Percentiles rank a stretch among this genome's conserved stretches.
These are phyloP conservation scores for Trypanosoma congolense DNA, from an alignment of 208 protist species.

Conservation along the genomic window DNA sequence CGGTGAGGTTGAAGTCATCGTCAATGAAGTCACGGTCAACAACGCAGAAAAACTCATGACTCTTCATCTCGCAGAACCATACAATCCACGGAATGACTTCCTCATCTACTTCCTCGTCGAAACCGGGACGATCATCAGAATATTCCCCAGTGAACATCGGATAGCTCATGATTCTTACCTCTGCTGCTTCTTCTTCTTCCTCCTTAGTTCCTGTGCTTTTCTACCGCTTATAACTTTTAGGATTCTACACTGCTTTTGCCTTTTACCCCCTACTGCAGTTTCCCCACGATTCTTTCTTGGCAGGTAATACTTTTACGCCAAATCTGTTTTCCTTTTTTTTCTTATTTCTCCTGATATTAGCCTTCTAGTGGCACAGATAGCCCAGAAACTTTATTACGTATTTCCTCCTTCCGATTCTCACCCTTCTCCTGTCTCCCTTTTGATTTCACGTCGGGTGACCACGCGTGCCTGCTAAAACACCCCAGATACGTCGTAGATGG, in stretches of 20 bases:
- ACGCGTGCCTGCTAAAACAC: too few species aligned
- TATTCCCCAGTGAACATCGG: conserved; percentile 25
- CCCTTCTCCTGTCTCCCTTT: neutral
- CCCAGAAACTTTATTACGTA: neutral
- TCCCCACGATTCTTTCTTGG: neutral
- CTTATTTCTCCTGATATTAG: neutral
- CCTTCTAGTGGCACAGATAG: too few species aligned
- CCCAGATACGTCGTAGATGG: too few species aligned
- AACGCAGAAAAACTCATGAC: conserved; percentile 98
- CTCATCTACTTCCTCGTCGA: conserved; percentile 80
- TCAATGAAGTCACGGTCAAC: conserved; percentile 96
- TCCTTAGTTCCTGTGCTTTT: too few species aligned
- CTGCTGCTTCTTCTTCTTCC: neutral
- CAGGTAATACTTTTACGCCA: neutral
- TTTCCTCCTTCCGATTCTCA: neutral
- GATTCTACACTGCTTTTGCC: conserved; percentile 1
- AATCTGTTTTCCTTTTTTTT: neutral
- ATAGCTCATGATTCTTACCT: conserved; percentile 13
- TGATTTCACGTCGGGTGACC: too few species aligned
- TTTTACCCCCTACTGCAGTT: neutral
- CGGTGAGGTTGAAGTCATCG: conserved; percentile 99
- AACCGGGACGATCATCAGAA: conserved; percentile 39
- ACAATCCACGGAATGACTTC: conserved; percentile 94
- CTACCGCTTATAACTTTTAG: neutral
- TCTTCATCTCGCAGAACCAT: conserved; percentile 97